Evolutionary conservation across 2,329 filamentous ascomycete species (phyloP).

Genomic region (Alternaria triticimaculans): DNA sequence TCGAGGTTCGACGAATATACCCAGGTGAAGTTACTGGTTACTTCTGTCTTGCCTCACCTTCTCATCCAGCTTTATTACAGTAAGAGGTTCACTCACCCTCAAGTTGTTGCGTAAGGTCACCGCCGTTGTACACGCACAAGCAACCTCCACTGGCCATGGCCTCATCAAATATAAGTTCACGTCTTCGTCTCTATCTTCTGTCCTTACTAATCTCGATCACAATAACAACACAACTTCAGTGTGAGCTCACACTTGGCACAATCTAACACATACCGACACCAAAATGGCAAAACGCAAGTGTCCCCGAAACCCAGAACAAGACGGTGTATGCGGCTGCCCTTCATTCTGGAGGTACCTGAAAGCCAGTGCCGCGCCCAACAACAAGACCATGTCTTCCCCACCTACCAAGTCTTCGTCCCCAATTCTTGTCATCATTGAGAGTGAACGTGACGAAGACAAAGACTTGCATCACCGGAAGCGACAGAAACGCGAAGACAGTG

Average conservation of each 20-base stretch:
- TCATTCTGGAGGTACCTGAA: slow-evolving; percentile 25
- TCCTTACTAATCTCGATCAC: background rate
- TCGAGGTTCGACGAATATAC: background rate
- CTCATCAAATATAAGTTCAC: background rate
- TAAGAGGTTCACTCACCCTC: background rate
- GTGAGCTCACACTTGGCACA: background rate
- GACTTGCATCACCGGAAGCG: background rate
- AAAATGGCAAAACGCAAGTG: slow-evolving; percentile 5
- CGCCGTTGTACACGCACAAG: background rate
- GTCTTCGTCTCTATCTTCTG: background rate
- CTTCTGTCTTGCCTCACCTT: background rate
- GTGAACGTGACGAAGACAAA: background rate
- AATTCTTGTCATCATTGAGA: background rate
- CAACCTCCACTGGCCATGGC: background rate
- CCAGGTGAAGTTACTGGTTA: background rate
- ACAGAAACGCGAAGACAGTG: background rate
- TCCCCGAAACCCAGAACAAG: slow-evolving; percentile 16
- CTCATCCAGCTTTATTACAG: background rate
- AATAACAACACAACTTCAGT: background rate
- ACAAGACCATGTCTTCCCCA: background rate
- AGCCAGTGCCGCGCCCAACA: background rate
- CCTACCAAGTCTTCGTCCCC: no score
- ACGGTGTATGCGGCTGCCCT: slow-evolving; percentile 36
- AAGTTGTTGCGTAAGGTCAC: background rate
- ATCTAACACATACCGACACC: background rate